Conservation (phyloP, 2,329 filamentous ascomycete genomes). For the Fusarium heterosporum region DNA sequence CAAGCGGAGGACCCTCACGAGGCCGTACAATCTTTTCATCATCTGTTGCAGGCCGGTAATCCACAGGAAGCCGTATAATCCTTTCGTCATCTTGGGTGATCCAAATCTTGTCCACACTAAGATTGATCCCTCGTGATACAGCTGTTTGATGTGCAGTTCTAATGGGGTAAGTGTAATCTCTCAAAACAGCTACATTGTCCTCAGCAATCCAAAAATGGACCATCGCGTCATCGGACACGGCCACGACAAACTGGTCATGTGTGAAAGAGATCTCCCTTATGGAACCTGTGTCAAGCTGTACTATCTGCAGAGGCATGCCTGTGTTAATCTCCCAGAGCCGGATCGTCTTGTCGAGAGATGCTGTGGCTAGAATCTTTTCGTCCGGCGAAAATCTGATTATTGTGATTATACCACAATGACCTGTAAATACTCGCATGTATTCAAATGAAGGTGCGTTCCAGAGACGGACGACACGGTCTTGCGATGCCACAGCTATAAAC, state of each 20-base stretch:
- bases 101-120: not conserved
- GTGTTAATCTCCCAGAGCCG: not conserved
- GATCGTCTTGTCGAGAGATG: not conserved
- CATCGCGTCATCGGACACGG: not conserved
- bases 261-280: not conserved
- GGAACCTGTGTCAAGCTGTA: not conserved
- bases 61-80: not conserved
- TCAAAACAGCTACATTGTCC: not conserved
- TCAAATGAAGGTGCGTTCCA: not conserved
- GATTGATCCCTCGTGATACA: not conserved
- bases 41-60: not conserved
- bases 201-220: not conserved
- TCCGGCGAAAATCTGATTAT: not conserved
- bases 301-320: not conserved
- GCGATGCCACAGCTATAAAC: not conserved
- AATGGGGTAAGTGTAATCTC: not conserved
- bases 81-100: not conserved
- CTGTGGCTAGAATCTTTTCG: not conserved
- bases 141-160: not conserved
- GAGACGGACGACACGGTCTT: accelerated
- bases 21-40: too few species aligned
- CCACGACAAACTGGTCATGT: not conserved
- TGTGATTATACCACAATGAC: not conserved
- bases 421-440: accelerated
- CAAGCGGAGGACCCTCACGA: too few species aligned